Evolutionary conservation across 805 yeast species (phyloP).

Genomic region (Teunomyces stri): DNA sequence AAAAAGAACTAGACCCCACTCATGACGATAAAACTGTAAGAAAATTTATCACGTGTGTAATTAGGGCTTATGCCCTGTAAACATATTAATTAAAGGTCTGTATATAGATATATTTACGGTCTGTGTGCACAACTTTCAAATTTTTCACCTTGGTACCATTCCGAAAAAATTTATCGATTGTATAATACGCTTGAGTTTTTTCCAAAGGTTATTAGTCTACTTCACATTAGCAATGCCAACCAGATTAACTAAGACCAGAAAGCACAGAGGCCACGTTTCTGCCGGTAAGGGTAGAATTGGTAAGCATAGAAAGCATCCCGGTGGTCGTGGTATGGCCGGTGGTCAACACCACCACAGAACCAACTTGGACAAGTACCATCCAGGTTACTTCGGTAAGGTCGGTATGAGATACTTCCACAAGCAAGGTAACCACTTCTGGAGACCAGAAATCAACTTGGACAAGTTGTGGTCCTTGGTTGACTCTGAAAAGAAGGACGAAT

Average conservation of each 20-base stretch:
- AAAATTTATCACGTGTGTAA: background rate
- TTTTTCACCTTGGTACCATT: constrained; percentile 6
- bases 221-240: constrained; percentile 75
- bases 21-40: background rate
- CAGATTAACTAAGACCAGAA: constrained; percentile 99
- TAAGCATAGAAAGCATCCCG: constrained; percentile 99
- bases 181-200: constrained; percentile 2
- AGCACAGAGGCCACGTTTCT: constrained; percentile 99
- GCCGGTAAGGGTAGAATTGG: constrained; percentile 99
- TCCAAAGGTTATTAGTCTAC: constrained; percentile 8
- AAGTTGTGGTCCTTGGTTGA: constrained; percentile 97
- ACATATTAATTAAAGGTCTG: background rate
- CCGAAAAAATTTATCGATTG: constrained; percentile 6
- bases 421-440: constrained; percentile 94
- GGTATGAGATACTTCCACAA: constrained; percentile 99
- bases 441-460: constrained; percentile 96
- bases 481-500: constrained; percentile 90
- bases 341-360: constrained; percentile 99
- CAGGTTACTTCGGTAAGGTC: constrained; percentile 99
- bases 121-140: constrained; percentile 1
- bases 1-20: background rate
- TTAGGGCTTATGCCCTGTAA: background rate
- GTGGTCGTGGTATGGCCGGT: constrained; percentile 99
- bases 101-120: background rate
- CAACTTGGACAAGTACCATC: constrained; percentile 99